Percentiles rank a stretch among this genome's conserved stretches.
phyloP scores from a whole-genome alignment of 768 basidiomycete species.

The Mycena sanguinolenta region DNA sequence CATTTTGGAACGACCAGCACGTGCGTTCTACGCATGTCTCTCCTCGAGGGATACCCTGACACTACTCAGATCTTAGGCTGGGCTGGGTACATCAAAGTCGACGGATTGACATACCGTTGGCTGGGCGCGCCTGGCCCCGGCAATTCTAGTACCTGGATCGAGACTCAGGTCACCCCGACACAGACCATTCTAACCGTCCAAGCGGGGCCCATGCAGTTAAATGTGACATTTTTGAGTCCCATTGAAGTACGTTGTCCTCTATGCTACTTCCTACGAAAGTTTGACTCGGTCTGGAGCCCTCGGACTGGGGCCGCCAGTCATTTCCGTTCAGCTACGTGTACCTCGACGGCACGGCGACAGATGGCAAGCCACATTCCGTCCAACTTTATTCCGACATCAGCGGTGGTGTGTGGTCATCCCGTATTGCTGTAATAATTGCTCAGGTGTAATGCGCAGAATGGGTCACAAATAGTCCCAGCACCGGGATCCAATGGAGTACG shows the following conservation, averaged over 20 bases:
- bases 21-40: constrained; percentile 41
- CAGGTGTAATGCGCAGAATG: constrained; percentile 48
- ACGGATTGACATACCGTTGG: constrained; percentile 58
- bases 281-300: neutral
- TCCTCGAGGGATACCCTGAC: no score
- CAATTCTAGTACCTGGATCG: constrained; percentile 31
- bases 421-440: neutral
- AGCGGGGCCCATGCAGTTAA: constrained; percentile 66
- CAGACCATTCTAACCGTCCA: constrained; percentile 63
- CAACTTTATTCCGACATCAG: constrained; percentile 64
- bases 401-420: constrained; percentile 42
- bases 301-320: constrained; percentile 57
- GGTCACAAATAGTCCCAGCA: constrained; percentile 48
- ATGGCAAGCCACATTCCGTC: constrained; percentile 54
- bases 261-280: neutral
- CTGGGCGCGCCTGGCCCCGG: constrained; percentile 53
- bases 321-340: constrained; percentile 65
- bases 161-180: constrained; percentile 64
- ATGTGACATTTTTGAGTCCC: constrained; percentile 67
- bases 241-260: constrained; percentile 58
- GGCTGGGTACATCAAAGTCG: constrained; percentile 64
- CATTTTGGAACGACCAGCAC: constrained; percentile 61
- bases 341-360: constrained; percentile 53
- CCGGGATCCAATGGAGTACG: constrained; percentile 60
- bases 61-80: constrained; percentile 59